Conservation (phyloP, 1,139 yeast species). For the Kurtzmaniella quercitrusa region DNA sequence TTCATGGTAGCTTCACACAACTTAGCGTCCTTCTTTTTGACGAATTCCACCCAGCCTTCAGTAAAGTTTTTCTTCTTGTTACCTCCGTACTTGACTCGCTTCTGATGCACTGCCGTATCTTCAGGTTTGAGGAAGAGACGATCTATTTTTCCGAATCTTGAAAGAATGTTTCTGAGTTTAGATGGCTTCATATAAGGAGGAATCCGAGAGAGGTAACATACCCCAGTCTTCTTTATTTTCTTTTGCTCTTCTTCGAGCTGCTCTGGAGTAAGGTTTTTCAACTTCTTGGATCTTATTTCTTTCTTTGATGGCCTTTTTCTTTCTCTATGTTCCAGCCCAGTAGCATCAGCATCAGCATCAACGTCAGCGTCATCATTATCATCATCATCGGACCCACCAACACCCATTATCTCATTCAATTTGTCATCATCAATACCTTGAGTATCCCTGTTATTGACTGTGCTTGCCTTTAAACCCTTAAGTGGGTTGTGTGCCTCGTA, state of each 20-base stretch:
- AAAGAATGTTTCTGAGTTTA: conserved; percentile 74
- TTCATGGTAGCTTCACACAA: conserved; percentile 81
- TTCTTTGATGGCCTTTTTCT: conserved; percentile 3
- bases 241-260: conserved; percentile 56
- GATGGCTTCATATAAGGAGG: conserved; percentile 98
- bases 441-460: conserved; percentile 1
- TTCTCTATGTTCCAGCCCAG: conserved; percentile 1
- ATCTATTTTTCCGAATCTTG: conserved; percentile 81
- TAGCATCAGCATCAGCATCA: conserved; percentile 9
- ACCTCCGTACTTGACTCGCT: conserved; percentile 85
- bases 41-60: conserved; percentile 98
- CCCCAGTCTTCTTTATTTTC: conserved; percentile 74
- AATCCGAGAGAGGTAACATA: conserved; percentile 79
- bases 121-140: conserved; percentile 87
- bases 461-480: not conserved
- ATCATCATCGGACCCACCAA: conserved; percentile 12
- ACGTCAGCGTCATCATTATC: conserved; percentile 8
- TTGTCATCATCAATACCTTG: conserved; percentile 10
- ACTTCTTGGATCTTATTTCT: conserved; percentile 7
- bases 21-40: conserved; percentile 81
- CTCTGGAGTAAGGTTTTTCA: conserved; percentile 47
- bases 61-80: conserved; percentile 83
- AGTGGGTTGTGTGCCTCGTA: conserved; percentile 7
- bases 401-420: conserved; percentile 17
- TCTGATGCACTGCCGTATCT: conserved; percentile 58